Conservation (phyloP, 2,329 filamentous ascomycete genomes). For the Pseudopithomyces chartarum region DNA sequence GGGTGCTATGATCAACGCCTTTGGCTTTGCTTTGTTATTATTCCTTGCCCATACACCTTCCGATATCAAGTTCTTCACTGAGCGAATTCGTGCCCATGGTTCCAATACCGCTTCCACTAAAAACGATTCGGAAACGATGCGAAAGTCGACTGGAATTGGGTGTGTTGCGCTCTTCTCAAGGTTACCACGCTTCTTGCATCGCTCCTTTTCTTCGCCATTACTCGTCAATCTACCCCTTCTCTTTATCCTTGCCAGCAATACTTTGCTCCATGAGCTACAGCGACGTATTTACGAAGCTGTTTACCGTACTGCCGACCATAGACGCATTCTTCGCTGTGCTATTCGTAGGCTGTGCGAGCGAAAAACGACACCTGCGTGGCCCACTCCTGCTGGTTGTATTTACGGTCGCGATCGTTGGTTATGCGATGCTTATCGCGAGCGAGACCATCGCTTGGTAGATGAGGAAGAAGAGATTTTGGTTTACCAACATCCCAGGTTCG, state of each 20-base stretch:
- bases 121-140: constrained; percentile 46
- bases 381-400: constrained; percentile 57
- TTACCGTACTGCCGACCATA: constrained; percentile 52
- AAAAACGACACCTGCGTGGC: constrained; percentile 46
- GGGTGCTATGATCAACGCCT: constrained; percentile 32
- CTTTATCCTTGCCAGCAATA: constrained; percentile 48
- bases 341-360: constrained; percentile 51
- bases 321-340: constrained; percentile 43
- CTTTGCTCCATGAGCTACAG: constrained; percentile 45
- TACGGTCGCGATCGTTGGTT: constrained; percentile 52
- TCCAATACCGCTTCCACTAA: constrained; percentile 30
- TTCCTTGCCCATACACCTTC: constrained; percentile 55
- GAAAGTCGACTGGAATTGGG: constrained; percentile 50
- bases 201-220: constrained; percentile 41
- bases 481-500: constrained; percentile 37
- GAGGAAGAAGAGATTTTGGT: constrained; percentile 31
- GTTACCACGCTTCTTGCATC: constrained; percentile 48
- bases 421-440: constrained; percentile 59
- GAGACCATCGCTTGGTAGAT: constrained; percentile 26
- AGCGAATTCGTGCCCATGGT: constrained; percentile 34
- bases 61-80: constrained; percentile 41
- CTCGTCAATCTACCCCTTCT: constrained; percentile 53
- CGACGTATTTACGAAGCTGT: constrained; percentile 46
- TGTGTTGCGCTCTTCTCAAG: constrained; percentile 36
- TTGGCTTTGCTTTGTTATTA: constrained; percentile 56